Base-by-base conservation (phyloP, 345 rosid genomes). In the Aquilaria malaccensis region DNA sequence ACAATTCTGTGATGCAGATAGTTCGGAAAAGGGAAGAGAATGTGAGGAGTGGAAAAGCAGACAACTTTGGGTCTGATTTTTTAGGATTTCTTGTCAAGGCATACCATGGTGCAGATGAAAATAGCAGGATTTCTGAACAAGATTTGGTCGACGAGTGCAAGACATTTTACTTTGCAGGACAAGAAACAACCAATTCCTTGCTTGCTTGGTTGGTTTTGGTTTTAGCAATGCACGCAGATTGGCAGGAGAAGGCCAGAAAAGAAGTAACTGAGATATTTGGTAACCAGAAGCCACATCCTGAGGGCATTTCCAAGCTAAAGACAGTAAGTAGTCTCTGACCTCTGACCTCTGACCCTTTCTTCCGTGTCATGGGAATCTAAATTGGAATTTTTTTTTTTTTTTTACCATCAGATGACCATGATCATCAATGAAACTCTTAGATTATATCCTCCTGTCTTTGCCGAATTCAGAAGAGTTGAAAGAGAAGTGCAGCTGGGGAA, bases 141-240 rank as follows among this genome's bases (percentile, higher is more conserved):
- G 81, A 79, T 45, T 10, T 76, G 68, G 52, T 81, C 1, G 75
- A 55, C 33, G 77, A 81, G 62, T 78, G 85, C 59, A 78, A 70
- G 71, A 73, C 72, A 43, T 73, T 76, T 65, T 76, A 73, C 63
- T 11, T 74, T 49, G 76, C 64, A 13, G 77, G 82, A 30, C 82
- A 69, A 2, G 82, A 73, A 60, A 77, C 79, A 4, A 69, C 69
- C 1, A 10, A 64, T 53, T 58, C 68, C 62, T 50, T 59, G 59
- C 80, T 82, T 10, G 10, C 75, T 6, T 78, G 83, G 85, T 63
- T 72, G 2, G 29, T 65, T 59, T 30, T 77, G 50, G 81, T 83
- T 57, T 64, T 79, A 6, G 83, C 81, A 22, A 46, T 66, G 47
- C 64, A 70, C 55, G 13, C 68, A 9, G 77, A 79, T 14, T 79